These are phyloP conservation scores for Benincasa hispida DNA, from an alignment of 306 rosid species.

Conservation along the genomic window DNA sequence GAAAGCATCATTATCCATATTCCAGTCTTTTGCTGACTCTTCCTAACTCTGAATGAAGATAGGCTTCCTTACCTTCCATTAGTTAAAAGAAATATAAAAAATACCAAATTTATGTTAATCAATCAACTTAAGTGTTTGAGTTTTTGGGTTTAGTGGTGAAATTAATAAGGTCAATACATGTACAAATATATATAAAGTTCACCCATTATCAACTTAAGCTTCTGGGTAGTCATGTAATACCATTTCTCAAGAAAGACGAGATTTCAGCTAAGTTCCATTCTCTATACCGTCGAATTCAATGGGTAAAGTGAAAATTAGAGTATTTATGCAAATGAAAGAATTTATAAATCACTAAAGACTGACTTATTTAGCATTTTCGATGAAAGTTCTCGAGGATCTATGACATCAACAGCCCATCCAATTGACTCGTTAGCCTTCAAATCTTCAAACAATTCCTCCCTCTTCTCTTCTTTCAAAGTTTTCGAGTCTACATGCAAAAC, in stretches of 20 bases:
- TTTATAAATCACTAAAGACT: not conserved
- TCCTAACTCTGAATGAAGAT: not conserved
- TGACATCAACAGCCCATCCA: conserved; percentile 87
- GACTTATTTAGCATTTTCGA: conserved; percentile 82
- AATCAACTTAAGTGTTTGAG: not conserved
- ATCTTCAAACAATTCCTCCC: conserved; percentile 75
- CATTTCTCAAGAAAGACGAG: not conserved
- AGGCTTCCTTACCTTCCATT: not conserved
- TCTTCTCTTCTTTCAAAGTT: conserved; percentile 84
- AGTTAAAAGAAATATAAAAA: not conserved
- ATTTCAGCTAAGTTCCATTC: not conserved
- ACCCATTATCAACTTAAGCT: not conserved
- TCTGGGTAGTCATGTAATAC: not conserved
- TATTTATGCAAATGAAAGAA: not conserved
- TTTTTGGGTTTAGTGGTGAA: not conserved
- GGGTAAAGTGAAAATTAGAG: not conserved
- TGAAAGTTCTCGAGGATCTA: conserved; percentile 71
- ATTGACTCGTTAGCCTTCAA: conserved; percentile 53
- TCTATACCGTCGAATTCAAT: not conserved
- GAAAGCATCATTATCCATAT: not conserved
- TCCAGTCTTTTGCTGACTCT: not conserved
- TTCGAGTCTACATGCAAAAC: conserved; percentile 53
- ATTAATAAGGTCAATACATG: not conserved
- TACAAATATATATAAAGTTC: not conserved
- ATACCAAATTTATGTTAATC: not conserved